Evolutionary conservation across 1,284 basidiomycete genomes (phyloP), one percentile per base, ranked within the genome.

Genomic region (Melampsora americana): DNA sequence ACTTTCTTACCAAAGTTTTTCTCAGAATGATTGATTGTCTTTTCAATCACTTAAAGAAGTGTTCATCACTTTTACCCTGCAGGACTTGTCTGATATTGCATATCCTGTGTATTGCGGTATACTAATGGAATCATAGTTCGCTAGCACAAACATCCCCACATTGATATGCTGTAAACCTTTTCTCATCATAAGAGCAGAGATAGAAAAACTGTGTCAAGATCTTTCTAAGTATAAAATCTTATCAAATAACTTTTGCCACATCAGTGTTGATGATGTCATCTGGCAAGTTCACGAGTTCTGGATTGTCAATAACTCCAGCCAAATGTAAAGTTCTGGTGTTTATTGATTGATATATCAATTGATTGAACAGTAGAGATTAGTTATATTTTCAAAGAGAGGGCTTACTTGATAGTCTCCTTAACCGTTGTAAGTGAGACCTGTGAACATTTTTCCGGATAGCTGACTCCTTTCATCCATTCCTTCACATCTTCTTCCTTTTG

Each of bases 401-500:
- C 82, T 78, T 84, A 85, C 69, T 81, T 79, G 56, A 81, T 68
- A 16, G 72, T 62, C 30, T 64, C 46, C 28, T 72, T 42, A 6
- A 72, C 44, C 26, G 70, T 72, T 46, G 23, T 62, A 46, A 42
- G 20, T n/a, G 70, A 72, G 39, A 72, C 65, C 20, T 60, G 23
- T 56, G 30, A 32, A 5, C 18, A 30, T 1, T 65, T 77, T 60
- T 70, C 59, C 12, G 80, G 79, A 67, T 80, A 80, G 4, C 81
- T 78, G 5, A 83, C 80, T 18, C 79, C 80, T 26, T 78, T 74
- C 28, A 79, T 71, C 82, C 85, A 80, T 50, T 89, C 89, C 84
- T 87, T 85, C 78, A 95, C 88, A 81, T 95, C 93, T 77, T 88
- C 86, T 73, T 90, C 87, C 65, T 89, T 86, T 81, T 97, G 82